Evolutionary conservation across 352 stramenopile genomes (phyloP).

Genomic region (Phytopythium chamaehyphon): DNA sequence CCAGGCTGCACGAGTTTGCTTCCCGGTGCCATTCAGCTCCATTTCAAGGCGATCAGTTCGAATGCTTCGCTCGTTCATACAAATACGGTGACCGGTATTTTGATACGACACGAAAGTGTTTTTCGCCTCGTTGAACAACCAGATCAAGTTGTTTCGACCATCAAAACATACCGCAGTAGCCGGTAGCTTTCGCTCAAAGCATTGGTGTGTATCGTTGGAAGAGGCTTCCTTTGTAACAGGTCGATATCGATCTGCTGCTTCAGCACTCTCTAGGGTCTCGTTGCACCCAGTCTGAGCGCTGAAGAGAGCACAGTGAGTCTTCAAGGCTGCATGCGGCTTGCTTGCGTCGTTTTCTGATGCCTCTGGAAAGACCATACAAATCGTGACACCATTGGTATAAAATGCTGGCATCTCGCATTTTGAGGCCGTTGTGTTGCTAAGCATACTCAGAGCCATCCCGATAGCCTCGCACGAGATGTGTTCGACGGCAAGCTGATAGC

Average conservation of each 20-base stretch:
- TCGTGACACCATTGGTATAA: constrained; percentile 25
- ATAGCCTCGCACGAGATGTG: constrained; percentile 13
- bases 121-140: constrained; percentile 29
- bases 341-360: constrained; percentile 1
- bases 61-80: constrained; percentile 28
- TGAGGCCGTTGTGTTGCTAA: constrained; percentile 4
- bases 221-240: constrained; percentile 4
- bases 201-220: not conserved
- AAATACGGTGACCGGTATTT: constrained; percentile 39
- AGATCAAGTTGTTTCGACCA: constrained; percentile 43
- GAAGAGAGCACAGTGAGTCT: constrained; percentile 39
- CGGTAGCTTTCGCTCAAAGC: constrained; percentile 18
- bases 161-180: constrained; percentile 43
- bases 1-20: constrained; percentile 9
- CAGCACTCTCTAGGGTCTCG: constrained; percentile 2
- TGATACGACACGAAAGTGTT: constrained; percentile 27
- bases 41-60: constrained; percentile 5
- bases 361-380: constrained; percentile 18
- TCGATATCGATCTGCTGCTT: not conserved
- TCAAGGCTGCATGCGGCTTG: constrained; percentile 6
- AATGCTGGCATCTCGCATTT: constrained; percentile 17
- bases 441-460: constrained; percentile 5
- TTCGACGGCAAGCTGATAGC: not conserved
- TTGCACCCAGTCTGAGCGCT: constrained; percentile 37
- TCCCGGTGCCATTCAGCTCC: not conserved